phyloP scores from a whole-genome alignment of 2,329 filamentous ascomycete species.

The Decorospora gaudefroyi region DNA sequence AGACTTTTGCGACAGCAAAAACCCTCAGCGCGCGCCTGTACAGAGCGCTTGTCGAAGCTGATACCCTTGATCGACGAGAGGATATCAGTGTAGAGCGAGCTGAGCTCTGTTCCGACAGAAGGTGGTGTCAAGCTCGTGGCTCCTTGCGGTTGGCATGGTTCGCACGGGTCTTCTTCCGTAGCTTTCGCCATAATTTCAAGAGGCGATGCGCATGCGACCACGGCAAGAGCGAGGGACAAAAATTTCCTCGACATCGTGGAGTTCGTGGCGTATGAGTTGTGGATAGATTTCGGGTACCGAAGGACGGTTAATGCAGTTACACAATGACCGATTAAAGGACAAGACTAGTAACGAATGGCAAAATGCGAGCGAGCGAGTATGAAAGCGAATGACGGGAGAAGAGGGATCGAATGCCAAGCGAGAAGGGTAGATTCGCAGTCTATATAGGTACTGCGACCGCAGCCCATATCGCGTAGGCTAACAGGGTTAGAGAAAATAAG shows the following conservation, averaged over 20 bases:
- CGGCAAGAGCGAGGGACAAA: conserved; percentile 32
- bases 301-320: conserved; percentile 5
- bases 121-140: conserved; percentile 41
- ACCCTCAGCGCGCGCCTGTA: conserved; percentile 26
- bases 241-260: conserved; percentile 32
- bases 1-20: conserved; percentile 48
- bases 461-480: conserved; percentile 2
- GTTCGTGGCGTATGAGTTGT: neutral
- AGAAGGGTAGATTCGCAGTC: conserved; percentile 4
- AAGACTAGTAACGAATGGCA: conserved; percentile 6
- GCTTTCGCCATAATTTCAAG: conserved; percentile 27
- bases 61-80: conserved; percentile 45
- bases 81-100: conserved; percentile 44
- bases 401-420: neutral
- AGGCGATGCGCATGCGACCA: conserved; percentile 28
- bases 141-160: conserved; percentile 45
- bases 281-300: neutral
- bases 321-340: conserved; percentile 7
- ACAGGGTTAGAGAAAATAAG: conserved; percentile 11
- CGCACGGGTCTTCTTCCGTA: conserved; percentile 38
- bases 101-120: conserved; percentile 40
- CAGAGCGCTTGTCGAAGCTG: conserved; percentile 35
- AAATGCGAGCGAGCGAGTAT: conserved; percentile 10
- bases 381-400: conserved; percentile 8
- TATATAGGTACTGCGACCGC: conserved; percentile 8